phyloP scores from a whole-genome alignment of 352 stramenopile genomes.

The Phytopythium ostracodes region DNA sequence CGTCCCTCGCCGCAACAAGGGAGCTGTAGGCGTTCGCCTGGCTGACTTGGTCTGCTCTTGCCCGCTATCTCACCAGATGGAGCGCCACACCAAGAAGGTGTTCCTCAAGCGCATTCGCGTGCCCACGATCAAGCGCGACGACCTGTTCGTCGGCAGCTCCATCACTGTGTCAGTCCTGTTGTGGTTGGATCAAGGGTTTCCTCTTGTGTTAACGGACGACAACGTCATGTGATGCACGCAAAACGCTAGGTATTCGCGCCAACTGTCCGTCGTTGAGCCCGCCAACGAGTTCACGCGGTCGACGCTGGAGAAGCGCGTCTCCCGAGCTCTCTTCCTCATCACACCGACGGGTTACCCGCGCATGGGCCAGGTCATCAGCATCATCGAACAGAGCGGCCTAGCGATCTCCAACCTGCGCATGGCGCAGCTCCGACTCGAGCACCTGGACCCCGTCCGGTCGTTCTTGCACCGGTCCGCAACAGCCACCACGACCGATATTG shows the following conservation, averaged over 20 bases:
- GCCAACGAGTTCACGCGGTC: slow-evolving; percentile 65
- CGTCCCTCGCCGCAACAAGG: neutral
- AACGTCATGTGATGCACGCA: too few species aligned
- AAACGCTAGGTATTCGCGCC: slow-evolving; percentile 55
- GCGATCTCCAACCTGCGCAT: slow-evolving; percentile 41
- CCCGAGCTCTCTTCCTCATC: slow-evolving; percentile 46
- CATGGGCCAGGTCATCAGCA: slow-evolving; percentile 42
- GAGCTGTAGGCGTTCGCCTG: neutral
- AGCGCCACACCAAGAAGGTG: slow-evolving; percentile 45
- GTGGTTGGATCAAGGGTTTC: neutral
- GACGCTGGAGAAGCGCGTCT: slow-evolving; percentile 25
- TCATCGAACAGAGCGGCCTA: slow-evolving; percentile 37
- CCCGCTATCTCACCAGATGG: slow-evolving; percentile 21
- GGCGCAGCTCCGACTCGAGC: slow-evolving; percentile 35
- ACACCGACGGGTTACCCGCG: slow-evolving; percentile 37
- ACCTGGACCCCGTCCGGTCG: slow-evolving; percentile 22
- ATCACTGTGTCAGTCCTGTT: slow-evolving; percentile 49
- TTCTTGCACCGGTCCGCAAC: neutral
- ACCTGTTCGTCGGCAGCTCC: slow-evolving; percentile 66
- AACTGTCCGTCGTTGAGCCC: slow-evolving; percentile 59
- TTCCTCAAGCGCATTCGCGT: slow-evolving; percentile 84
- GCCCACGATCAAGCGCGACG: slow-evolving; percentile 49
- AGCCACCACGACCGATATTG: neutral
- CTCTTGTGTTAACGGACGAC: too few species aligned
- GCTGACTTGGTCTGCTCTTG: neutral